Percentiles rank a stretch among this genome's conserved stretches.
phyloP scores from a whole-genome alignment of 78 protist genomes.

The Monocercomonoides exilis region DNA sequence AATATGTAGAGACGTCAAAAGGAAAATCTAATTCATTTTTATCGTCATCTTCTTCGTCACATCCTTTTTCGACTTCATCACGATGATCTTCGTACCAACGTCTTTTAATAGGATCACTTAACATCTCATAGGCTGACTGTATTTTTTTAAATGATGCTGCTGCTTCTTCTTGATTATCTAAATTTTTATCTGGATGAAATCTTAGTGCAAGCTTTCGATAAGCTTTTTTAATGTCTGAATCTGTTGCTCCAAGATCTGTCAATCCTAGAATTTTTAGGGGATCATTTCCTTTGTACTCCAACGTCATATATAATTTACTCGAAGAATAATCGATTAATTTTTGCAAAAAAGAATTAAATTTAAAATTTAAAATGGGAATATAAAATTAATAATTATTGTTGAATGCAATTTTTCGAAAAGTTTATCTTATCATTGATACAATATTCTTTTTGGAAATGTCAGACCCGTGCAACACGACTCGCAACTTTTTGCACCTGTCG shows the following conservation, averaged over 20 bases:
- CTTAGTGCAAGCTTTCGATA: neutral
- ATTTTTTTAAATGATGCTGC: neutral
- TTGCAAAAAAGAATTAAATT: too few species aligned
- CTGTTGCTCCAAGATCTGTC: neutral
- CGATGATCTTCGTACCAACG: neutral
- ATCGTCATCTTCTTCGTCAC: neutral
- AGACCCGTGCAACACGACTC: too few species aligned
- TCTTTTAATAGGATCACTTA: neutral
- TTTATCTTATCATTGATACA: too few species aligned
- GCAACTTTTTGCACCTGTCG: too few species aligned
- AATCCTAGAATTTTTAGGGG: neutral
- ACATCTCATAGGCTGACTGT: neutral
- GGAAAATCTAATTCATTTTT: neutral
- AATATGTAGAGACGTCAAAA: neutral
- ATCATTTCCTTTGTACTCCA: too few species aligned
- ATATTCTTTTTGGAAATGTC: too few species aligned
- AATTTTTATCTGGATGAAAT: slow-evolving; percentile 3
- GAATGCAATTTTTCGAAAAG: too few species aligned
- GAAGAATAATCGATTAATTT: too few species aligned
- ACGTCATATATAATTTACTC: too few species aligned
- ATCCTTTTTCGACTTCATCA: neutral
- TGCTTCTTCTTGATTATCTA: neutral
- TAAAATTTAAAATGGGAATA: too few species aligned
- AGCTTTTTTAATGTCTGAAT: neutral
- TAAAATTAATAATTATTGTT: too few species aligned